Evolutionary conservation across 2,329 filamentous ascomycete genomes (phyloP).

Genomic region (Aspergillus piperis): DNA sequence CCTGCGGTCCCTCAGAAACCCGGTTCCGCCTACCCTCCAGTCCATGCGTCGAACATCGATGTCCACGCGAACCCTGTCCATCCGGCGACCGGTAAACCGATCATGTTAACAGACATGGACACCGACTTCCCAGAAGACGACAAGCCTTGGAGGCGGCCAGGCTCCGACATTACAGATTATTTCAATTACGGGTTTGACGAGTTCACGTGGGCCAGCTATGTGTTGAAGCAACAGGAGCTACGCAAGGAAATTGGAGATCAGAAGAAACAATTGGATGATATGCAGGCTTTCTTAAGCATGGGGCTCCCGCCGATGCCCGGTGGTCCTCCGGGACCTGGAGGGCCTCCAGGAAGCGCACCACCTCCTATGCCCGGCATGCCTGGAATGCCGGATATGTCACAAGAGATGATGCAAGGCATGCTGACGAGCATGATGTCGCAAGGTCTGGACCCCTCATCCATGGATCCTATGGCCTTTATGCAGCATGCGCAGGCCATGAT

Average conservation of each 20-base stretch:
- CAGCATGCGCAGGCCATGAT: conserved; percentile 55
- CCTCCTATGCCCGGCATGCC: conserved; percentile 39
- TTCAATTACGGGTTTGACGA: conserved; percentile 99
- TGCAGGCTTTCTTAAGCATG: conserved; percentile 61
- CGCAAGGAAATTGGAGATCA: conserved; percentile 76
- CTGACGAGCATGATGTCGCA: conserved; percentile 56
- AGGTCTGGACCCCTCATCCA: conserved; percentile 55
- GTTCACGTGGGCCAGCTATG: conserved; percentile 96
- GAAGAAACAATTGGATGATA: conserved; percentile 67
- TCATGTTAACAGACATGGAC: conserved; percentile 77
- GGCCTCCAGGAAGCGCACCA: conserved; percentile 30
- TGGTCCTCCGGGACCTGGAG: conserved; percentile 28
- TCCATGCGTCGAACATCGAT: conserved; percentile 77
- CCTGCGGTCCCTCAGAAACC: conserved; percentile 50
- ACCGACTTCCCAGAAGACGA: conserved; percentile 73
- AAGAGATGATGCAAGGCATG: conserved; percentile 63
- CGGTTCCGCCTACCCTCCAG: conserved; percentile 66
- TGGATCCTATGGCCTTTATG: conserved; percentile 59
- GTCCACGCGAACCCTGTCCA: conserved; percentile 81
- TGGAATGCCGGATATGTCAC: conserved; percentile 54
- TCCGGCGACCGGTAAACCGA: conserved; percentile 72
- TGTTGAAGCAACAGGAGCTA: conserved; percentile 79
- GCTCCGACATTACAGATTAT: conserved; percentile 92
- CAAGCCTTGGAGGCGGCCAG: conserved; percentile 93
- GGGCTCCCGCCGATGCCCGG: conserved; percentile 51